Conservation (phyloP, 2,329 filamentous ascomycete species). For the Incumbomyces lentus region DNA sequence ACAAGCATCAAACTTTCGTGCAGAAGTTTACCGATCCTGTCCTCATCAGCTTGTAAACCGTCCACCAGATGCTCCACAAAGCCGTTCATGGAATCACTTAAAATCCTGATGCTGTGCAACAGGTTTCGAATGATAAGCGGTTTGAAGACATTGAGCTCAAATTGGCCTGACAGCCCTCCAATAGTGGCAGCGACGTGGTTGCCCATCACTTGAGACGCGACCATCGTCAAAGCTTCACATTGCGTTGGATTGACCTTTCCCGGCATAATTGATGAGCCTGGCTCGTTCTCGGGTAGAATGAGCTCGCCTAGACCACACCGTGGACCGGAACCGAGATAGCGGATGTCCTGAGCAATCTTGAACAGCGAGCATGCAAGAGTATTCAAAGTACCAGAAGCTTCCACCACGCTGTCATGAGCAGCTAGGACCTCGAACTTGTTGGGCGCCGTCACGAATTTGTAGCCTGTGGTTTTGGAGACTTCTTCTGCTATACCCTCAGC, state of each 20-base stretch:
- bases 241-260: constrained; percentile 99
- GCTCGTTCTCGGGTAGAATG: constrained; percentile 91
- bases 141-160: constrained; percentile 98
- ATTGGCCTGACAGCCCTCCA: constrained; percentile 94
- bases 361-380: constrained; percentile 74
- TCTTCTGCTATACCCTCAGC: constrained; percentile 86
- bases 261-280: constrained; percentile 96
- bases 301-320: constrained; percentile 94
- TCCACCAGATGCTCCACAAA: constrained; percentile 89
- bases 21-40: constrained; percentile 78
- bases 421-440: constrained; percentile 99
- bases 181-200: constrained; percentile 91
- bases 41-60: constrained; percentile 85
- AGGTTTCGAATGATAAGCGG: constrained; percentile 91
- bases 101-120: constrained; percentile 78
- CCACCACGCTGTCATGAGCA: constrained; percentile 89
- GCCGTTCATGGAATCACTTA: constrained; percentile 85
- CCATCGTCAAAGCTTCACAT: constrained; percentile 95
- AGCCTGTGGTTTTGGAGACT: constrained; percentile 84
- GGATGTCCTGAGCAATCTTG: constrained; percentile 97
- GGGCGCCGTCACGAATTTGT: constrained; percentile 86
- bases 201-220: constrained; percentile 94
- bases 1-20: constrained; percentile 98
- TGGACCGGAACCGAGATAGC: constrained; percentile 90
- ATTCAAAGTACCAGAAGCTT: constrained; percentile 87